Evolutionary conservation across 352 stramenopile species (phyloP).

Genomic region (Phytophthora hibernalis): DNA sequence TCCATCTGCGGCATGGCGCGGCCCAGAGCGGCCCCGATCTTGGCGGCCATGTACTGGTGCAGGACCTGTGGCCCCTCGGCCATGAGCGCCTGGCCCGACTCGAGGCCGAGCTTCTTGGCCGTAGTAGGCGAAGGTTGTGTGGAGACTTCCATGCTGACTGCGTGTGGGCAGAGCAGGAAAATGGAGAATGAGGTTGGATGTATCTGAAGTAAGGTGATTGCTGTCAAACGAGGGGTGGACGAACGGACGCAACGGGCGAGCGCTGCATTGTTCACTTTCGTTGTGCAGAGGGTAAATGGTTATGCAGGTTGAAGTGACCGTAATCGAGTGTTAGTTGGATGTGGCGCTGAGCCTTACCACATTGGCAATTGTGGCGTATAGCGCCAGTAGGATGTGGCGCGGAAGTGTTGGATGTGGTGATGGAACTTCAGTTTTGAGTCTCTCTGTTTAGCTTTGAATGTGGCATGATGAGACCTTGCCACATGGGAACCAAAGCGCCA

Average conservation of each 20-base stretch:
- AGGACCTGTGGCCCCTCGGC: background rate
- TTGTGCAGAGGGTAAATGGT: slow-evolving; percentile 7
- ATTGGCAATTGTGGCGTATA: slow-evolving; percentile 15
- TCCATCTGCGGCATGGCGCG: slow-evolving; percentile 32
- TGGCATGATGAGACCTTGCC: slow-evolving; percentile 9
- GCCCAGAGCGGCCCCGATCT: background rate
- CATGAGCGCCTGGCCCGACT: background rate
- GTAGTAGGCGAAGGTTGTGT: slow-evolving; percentile 19
- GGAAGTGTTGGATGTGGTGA: background rate
- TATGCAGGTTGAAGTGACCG: slow-evolving; percentile 7
- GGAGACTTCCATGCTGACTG: slow-evolving; percentile 18
- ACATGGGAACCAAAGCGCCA: slow-evolving; percentile 7
- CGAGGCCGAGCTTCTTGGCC: slow-evolving; percentile 13
- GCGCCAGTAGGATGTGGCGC: background rate
- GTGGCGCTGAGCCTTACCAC: background rate
- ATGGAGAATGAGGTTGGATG: slow-evolving; percentile 26
- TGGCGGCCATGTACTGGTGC: background rate
- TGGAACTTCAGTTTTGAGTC: slow-evolving; percentile 10
- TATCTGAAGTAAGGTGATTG: background rate
- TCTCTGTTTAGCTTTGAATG: background rate
- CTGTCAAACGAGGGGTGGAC: slow-evolving; percentile 33
- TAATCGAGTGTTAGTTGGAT: slow-evolving; percentile 3
- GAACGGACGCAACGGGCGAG: slow-evolving; percentile 16
- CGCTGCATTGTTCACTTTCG: slow-evolving; percentile 16
- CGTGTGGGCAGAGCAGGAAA: slow-evolving; percentile 22